Percentiles rank a stretch among this genome's conserved stretches.
phyloP scores from a whole-genome alignment of 768 basidiomycete genomes.

The Dentipellis sp. region DNA sequence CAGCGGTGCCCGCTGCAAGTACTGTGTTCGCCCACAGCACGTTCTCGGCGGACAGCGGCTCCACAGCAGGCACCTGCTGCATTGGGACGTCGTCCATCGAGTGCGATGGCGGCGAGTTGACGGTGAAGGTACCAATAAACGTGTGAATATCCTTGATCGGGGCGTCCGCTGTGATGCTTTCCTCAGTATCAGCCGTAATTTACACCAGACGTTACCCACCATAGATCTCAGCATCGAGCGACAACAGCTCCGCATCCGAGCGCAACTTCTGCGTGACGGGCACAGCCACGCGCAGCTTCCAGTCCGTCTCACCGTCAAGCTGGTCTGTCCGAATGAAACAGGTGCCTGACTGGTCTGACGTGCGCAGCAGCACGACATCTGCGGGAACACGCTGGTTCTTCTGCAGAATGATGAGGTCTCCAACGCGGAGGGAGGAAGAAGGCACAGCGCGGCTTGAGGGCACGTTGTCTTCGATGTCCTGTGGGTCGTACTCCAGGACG shows the following conservation, averaged over 20 bases:
- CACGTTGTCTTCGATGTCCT: slow-evolving; percentile 15
- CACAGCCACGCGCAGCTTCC: slow-evolving; percentile 92
- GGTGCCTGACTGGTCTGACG: slow-evolving; percentile 82
- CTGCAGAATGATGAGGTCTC: slow-evolving; percentile 84
- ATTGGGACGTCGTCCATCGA: slow-evolving; percentile 28
- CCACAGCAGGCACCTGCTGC: slow-evolving; percentile 40
- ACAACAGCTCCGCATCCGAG: slow-evolving; percentile 43
- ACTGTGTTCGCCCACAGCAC: slow-evolving; percentile 97
- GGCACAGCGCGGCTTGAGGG: slow-evolving; percentile 65
- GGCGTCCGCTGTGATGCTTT: slow-evolving; percentile 58
- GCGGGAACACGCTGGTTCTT: slow-evolving; percentile 98
- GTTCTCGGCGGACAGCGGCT: slow-evolving; percentile 92
- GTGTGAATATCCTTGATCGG: slow-evolving; percentile 96
- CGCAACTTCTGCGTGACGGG: slow-evolving; percentile 71
- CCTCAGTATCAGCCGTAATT: not conserved
- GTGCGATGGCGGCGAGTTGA: slow-evolving; percentile 39
- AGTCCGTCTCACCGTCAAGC: slow-evolving; percentile 97
- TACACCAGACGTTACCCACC: slow-evolving; percentile 30
- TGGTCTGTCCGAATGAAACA: slow-evolving; percentile 99
- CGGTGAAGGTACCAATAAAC: slow-evolving; percentile 88
- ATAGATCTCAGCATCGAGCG: slow-evolving; percentile 82
- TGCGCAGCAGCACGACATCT: slow-evolving; percentile 83
- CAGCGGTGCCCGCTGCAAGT: slow-evolving; percentile 85
- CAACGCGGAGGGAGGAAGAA: slow-evolving; percentile 81
- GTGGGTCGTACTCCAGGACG: slow-evolving; percentile 45